Percentiles rank a stretch among this genome's conserved stretches.
phyloP scores from a whole-genome alignment of 2,329 filamentous ascomycete genomes.

The Lomentospora prolificans region DNA sequence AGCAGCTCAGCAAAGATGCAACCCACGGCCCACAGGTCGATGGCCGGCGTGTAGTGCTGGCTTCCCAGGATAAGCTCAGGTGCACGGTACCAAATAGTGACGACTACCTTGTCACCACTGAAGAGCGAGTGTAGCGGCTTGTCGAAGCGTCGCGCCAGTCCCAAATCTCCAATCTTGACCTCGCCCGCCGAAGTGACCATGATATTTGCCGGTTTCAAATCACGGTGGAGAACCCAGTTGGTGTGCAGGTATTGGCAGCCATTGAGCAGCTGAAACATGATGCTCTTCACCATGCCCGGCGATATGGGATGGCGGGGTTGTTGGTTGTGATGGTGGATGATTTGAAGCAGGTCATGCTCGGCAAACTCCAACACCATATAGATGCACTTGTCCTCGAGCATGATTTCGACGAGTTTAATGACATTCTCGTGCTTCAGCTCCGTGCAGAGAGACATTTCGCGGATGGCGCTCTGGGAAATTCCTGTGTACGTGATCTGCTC shows the following conservation, averaged over 20 bases:
- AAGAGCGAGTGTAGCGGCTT: conserved; percentile 89
- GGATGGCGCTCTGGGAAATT: conserved; percentile 92
- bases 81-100: conserved; percentile 98
- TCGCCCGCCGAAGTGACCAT: conserved; percentile 88
- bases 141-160: conserved; percentile 83
- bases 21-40: conserved; percentile 95
- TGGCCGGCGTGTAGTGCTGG: conserved; percentile 92
- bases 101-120: conserved; percentile 92
- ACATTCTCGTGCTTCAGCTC: conserved; percentile 85
- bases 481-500: conserved; percentile 92
- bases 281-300: conserved; percentile 78
- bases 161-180: conserved; percentile 91
- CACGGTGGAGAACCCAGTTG: conserved; percentile 95
- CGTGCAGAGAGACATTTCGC: conserved; percentile 94
- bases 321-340: conserved; percentile 95
- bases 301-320: conserved; percentile 82
- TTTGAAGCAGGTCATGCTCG: conserved; percentile 92
- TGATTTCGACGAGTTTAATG: conserved; percentile 86
- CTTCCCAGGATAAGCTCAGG: conserved; percentile 87
- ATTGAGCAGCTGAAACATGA: conserved; percentile 92
- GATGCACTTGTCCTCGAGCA: conserved; percentile 96
- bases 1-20: conserved; percentile 96
- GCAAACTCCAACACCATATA: conserved; percentile 99
- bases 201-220: conserved; percentile 96
- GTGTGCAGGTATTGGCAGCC: conserved; percentile 89